Conservation (phyloP, 2,329 filamentous ascomycete genomes). For the Trichoderma gracile region DNA sequence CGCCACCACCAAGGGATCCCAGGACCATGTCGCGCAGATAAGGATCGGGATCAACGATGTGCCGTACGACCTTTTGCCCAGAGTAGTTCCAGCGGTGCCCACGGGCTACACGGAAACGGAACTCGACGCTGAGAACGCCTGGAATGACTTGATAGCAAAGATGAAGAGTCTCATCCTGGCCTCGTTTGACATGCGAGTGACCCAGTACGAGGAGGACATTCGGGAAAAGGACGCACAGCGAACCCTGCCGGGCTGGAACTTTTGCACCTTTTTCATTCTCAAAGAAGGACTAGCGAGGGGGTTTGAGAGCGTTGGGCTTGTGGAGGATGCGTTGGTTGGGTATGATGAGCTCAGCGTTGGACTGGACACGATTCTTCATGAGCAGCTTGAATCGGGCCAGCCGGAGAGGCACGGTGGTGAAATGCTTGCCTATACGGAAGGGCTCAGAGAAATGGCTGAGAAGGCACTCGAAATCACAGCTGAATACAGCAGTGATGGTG, state of each 20-base stretch:
- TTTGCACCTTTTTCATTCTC: slow-evolving; percentile 97
- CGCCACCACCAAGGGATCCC: slow-evolving; percentile 63
- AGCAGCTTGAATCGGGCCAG: slow-evolving; percentile 62
- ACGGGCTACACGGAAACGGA: slow-evolving; percentile 68
- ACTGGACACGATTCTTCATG: slow-evolving; percentile 77
- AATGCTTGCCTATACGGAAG: slow-evolving; percentile 71
- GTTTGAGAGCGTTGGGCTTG: slow-evolving; percentile 92
- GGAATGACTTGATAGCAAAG: slow-evolving; percentile 81
- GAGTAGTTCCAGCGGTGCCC: slow-evolving; percentile 63
- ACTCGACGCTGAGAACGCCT: slow-evolving; percentile 77
- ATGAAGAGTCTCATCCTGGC: slow-evolving; percentile 83
- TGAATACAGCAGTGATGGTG: slow-evolving; percentile 41
- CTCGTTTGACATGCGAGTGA: slow-evolving; percentile 87
- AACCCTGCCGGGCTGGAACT: slow-evolving; percentile 92
- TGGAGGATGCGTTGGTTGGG: slow-evolving; percentile 90
- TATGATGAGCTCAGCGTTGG: slow-evolving; percentile 94
- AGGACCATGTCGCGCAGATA: slow-evolving; percentile 83
- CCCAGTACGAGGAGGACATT: slow-evolving; percentile 96
- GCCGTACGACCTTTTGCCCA: slow-evolving; percentile 63
- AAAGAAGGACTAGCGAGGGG: slow-evolving; percentile 93
- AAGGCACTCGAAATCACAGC: slow-evolving; percentile 47
- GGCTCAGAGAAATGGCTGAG: slow-evolving; percentile 63
- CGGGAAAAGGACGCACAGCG: slow-evolving; percentile 89
- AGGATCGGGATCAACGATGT: slow-evolving; percentile 72
- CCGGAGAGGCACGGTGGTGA: slow-evolving; percentile 69